Conservation (phyloP, 768 basidiomycete genomes). For the Suillus discolor region DNA sequence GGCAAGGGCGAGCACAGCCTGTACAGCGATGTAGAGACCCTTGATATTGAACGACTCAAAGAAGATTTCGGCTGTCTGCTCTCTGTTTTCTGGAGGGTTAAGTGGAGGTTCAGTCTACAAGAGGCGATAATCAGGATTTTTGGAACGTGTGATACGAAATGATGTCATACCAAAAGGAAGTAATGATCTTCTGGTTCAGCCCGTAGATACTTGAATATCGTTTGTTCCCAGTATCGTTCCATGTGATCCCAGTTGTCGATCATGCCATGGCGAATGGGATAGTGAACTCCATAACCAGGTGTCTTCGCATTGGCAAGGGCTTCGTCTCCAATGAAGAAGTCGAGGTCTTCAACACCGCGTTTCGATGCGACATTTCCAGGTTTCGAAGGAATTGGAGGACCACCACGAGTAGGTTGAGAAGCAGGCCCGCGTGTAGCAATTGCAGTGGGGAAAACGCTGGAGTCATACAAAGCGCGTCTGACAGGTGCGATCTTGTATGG, state of each 20-base stretch:
- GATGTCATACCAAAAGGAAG: slow-evolving; percentile 82
- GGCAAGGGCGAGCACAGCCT: slow-evolving; percentile 96
- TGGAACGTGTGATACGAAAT: neutral
- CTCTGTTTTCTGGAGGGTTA: slow-evolving; percentile 97
- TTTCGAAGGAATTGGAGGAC: slow-evolving; percentile 79
- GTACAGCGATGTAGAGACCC: slow-evolving; percentile 97
- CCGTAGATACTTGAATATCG: slow-evolving; percentile 98
- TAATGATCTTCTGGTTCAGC: slow-evolving; percentile 99
- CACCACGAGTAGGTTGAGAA: slow-evolving; percentile 57
- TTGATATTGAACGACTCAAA: slow-evolving; percentile 99
- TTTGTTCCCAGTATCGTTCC: slow-evolving; percentile 99
- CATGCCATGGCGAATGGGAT: slow-evolving; percentile 96
- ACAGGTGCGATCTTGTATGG: slow-evolving; percentile 4
- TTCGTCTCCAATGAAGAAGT: slow-evolving; percentile 99
- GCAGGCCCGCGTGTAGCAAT: slow-evolving; percentile 88
- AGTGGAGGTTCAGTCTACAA: slow-evolving; percentile 96
- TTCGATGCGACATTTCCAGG: slow-evolving; percentile 94
- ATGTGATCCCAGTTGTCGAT: slow-evolving; percentile 99
- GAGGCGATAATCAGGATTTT: neutral
- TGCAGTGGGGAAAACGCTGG: slow-evolving; percentile 95
- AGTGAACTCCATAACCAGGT: slow-evolving; percentile 89
- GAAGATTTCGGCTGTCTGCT: slow-evolving; percentile 99
- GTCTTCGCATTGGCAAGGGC: slow-evolving; percentile 96
- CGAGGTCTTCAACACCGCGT: slow-evolving; percentile 96
- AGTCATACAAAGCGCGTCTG: neutral